Evolutionary conservation across 2,329 filamentous ascomycete genomes (phyloP).

Genomic region (Neurospora crassa): DNA sequence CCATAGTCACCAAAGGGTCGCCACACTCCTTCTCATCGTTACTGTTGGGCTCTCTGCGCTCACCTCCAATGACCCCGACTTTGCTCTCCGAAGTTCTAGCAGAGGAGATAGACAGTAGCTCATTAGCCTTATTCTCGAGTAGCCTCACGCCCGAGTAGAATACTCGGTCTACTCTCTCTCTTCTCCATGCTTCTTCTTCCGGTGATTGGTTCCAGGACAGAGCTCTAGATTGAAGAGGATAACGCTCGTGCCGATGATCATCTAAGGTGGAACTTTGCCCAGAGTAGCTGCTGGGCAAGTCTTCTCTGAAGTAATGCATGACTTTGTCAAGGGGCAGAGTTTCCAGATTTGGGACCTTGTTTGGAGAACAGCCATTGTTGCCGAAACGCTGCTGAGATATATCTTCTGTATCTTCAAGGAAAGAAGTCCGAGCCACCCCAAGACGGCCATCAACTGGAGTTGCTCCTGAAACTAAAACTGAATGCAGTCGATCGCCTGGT

Average conservation of each 20-base stretch:
- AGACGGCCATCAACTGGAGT: constrained; percentile 12
- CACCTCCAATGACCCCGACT: constrained; percentile 30
- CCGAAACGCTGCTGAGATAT: constrained; percentile 1
- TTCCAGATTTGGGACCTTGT: constrained; percentile 13
- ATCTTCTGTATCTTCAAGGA: constrained; percentile 1
- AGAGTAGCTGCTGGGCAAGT: constrained; percentile 24
- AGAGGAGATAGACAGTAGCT: constrained; percentile 23
- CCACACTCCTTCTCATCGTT: constrained; percentile 30
- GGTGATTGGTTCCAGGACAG: constrained; percentile 8
- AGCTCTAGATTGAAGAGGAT: constrained; percentile 10
- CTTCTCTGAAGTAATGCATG: constrained; percentile 22
- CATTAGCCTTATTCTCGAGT: constrained; percentile 22
- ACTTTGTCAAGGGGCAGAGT: constrained; percentile 22
- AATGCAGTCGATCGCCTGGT: neutral
- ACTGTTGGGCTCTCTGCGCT: constrained; percentile 28
- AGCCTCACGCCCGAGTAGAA: constrained; percentile 33
- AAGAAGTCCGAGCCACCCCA: neutral
- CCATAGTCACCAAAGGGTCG: constrained; percentile 33
- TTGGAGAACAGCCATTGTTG: neutral
- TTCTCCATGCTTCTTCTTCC: constrained; percentile 8
- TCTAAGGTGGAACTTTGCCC: constrained; percentile 9
- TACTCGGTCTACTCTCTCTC: constrained; percentile 19
- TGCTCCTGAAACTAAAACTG: neutral
- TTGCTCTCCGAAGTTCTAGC: constrained; percentile 19
- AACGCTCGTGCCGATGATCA: constrained; percentile 18